phyloP scores from a whole-genome alignment of 148 eudicot genomes.

The Rhododendron williamsianum region DNA sequence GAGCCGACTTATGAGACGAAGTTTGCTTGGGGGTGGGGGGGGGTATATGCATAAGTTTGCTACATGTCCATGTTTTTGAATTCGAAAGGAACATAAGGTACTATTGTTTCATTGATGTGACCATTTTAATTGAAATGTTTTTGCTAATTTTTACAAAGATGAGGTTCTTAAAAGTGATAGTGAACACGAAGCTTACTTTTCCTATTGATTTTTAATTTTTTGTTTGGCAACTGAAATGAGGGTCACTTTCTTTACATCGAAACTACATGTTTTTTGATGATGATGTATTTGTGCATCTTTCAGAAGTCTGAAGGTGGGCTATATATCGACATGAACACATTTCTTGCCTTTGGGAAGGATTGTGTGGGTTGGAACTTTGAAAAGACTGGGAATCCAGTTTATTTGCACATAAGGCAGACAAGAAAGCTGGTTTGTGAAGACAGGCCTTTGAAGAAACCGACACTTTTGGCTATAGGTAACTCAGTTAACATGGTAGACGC shows the following conservation, averaged over 20 bases:
- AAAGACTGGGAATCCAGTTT: constrained; percentile 83
- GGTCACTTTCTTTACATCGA: background rate
- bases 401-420: constrained; percentile 82
- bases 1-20: background rate
- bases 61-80: background rate
- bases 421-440: constrained; percentile 78
- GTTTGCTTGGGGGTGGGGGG: background rate
- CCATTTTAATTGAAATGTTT: background rate
- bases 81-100: background rate
- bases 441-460: constrained; percentile 90
- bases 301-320: constrained; percentile 95
- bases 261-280: background rate
- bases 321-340: constrained; percentile 80
- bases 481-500: background rate
- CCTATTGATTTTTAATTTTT: too few species aligned
- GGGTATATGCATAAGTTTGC: background rate
- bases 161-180: background rate
- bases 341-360: constrained; percentile 90
- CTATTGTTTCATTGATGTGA: background rate
- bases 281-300: background rate
- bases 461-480: constrained; percentile 89
- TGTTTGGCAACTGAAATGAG: background rate
- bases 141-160: background rate
- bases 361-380: constrained; percentile 81
- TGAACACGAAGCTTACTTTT: background rate